Evolutionary conservation across 2,329 filamentous ascomycete species (phyloP).

Genomic region (Microdochium bolleyi): DNA sequence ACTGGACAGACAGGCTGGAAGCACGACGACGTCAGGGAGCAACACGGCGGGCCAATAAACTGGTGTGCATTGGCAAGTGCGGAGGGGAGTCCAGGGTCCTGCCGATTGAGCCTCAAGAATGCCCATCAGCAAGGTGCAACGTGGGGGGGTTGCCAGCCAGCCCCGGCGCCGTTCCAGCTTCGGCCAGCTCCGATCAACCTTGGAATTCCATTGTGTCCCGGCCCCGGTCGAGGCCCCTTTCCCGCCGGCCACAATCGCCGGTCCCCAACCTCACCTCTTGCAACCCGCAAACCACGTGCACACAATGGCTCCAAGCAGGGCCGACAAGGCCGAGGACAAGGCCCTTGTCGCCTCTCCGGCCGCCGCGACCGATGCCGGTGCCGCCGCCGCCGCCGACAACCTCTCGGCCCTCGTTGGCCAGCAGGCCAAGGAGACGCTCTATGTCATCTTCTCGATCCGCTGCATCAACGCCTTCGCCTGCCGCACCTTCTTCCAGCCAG

Average conservation of each 20-base stretch:
- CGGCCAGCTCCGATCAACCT: not conserved
- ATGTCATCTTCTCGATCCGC: slow-evolving; percentile 56
- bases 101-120: not conserved
- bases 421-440: slow-evolving; percentile 25
- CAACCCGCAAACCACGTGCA: too few species aligned
- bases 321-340: not conserved
- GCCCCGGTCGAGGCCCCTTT: not conserved
- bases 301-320: not conserved
- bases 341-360: not conserved
- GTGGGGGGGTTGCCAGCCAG: too few species aligned
- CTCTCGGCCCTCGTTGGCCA: not conserved
- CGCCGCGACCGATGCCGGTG: not conserved
- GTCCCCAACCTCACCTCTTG: too few species aligned
- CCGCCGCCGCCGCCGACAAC: not conserved
- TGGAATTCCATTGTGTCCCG: too few species aligned
- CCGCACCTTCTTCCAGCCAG: slow-evolving; percentile 92
- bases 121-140: too few species aligned
- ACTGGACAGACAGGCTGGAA: too few species aligned
- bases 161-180: not conserved
- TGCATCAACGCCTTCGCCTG: slow-evolving; percentile 72
- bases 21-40: too few species aligned
- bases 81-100: not conserved
- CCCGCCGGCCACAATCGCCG: not conserved
- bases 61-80: not conserved
- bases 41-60: not conserved